Conservation (phyloP, 345 rosid species). For the Murraya koenigii region DNA sequence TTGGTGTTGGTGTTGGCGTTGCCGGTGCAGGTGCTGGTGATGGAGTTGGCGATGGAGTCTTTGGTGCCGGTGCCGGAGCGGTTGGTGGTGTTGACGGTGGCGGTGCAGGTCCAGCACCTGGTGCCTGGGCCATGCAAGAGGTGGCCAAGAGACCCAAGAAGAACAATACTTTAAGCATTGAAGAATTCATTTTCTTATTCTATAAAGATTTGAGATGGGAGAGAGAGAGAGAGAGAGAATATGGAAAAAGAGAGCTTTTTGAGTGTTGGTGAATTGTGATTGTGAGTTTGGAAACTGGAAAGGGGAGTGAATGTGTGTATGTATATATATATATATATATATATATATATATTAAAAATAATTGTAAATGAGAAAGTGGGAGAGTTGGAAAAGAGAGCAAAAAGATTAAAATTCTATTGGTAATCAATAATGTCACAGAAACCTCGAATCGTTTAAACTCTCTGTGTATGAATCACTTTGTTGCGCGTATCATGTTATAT, state of each 20-base stretch:
- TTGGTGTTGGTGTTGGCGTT: slow-evolving; percentile 14
- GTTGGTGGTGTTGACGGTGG: slow-evolving; percentile 39
- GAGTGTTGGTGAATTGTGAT: neutral
- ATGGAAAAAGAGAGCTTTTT: neutral
- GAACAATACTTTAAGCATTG: slow-evolving; percentile 44
- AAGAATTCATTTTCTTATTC: slow-evolving; percentile 42
- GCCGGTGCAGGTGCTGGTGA: slow-evolving; percentile 20
- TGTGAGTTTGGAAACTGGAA: slow-evolving; percentile 12
- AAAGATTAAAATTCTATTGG: no score
- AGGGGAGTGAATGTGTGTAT: slow-evolving; percentile 8
- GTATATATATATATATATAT: slow-evolving; percentile 6
- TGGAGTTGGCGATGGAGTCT: slow-evolving; percentile 1
- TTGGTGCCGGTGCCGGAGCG: slow-evolving; percentile 6
- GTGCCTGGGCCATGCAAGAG: slow-evolving; percentile 72
- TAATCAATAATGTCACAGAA: slow-evolving; percentile 12
- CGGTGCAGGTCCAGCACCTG: slow-evolving; percentile 36
- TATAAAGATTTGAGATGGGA: neutral
- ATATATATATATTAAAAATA: slow-evolving; percentile 1
- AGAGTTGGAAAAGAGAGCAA: no score
- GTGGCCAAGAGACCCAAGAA: slow-evolving; percentile 65
- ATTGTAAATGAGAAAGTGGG: no score
- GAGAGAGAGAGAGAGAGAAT: neutral
- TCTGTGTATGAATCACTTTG: neutral
- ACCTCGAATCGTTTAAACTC: slow-evolving; percentile 12
- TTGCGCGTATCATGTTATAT: neutral